Evolutionary conservation across 306 rosid genomes (phyloP), one percentile per base, ranked within the genome.

Genomic region (Pyrus communis): DNA sequence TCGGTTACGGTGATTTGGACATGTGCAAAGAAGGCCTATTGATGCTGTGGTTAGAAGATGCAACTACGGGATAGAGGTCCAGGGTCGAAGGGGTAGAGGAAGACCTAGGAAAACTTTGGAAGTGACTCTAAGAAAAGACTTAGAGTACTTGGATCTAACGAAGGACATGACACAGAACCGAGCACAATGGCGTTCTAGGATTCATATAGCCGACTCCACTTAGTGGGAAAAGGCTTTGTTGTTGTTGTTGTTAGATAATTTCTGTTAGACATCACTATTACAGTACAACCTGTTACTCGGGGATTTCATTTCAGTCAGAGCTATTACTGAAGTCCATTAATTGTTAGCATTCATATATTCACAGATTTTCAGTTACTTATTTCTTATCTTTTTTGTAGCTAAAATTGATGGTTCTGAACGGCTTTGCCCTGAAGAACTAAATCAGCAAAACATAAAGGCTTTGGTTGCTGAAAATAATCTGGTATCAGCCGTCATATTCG

Each of bases 361-460:
- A 19, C 61, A 59, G 45, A 33, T 21, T 52, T 11, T 27, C 3
- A 10, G 17, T 65, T 33, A 67, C 4, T 9, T 42, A 9, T 13
- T 67, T 74, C 33, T 23, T 66, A 57, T 72, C 33, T 81, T 43
- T 35, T 51, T 46, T 74, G 84, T 71, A 95, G 97, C 86, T 59
- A 92, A 87, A 87, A 82, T 95, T 83, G 93, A 85, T 75, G 93
- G 90, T 76, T 89, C 97, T 4, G 98, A 95, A 73, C 89, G 91
- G 69, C 96, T 95, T 73, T 92, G 96, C 67, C 98, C 98, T 23
- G 98, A 95, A 83, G 98, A 95, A 86, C 83, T 95, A 81, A 95
- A 95, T 82, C 98, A 95, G 71, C 98, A 95, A 76, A 95, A 89
- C 75, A 95, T 95, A 81, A 97, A 95, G 87, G 98, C 98, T 67